phyloP scores from a whole-genome alignment of 495 filamentous ascomycete genomes.

The Penicillium silybi region DNA sequence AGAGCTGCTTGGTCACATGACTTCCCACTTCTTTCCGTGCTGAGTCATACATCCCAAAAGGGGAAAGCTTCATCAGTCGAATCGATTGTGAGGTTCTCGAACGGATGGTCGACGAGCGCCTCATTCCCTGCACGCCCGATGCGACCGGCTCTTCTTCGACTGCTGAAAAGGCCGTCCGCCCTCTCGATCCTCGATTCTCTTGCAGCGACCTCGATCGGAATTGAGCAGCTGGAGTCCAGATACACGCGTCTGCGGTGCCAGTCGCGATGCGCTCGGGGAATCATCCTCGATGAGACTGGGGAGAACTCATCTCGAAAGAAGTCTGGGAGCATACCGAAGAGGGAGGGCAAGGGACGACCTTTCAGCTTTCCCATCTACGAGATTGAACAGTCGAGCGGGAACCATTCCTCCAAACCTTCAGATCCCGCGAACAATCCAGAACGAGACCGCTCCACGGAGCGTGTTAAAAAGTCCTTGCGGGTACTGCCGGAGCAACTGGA shows the following conservation, averaged over 20 bases:
- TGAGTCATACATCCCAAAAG: slow-evolving; percentile 16
- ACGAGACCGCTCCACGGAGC: not conserved
- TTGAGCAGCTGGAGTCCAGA: slow-evolving; percentile 32
- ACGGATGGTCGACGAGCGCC: slow-evolving; percentile 25
- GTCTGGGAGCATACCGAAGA: not conserved
- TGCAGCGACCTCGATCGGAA: slow-evolving; percentile 33
- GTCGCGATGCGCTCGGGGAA: slow-evolving; percentile 10
- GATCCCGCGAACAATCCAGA: not conserved
- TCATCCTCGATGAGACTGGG: not conserved
- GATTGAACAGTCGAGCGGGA: slow-evolving; percentile 17
- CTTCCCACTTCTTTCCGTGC: slow-evolving; percentile 32
- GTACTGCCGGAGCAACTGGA: slow-evolving; percentile 34
- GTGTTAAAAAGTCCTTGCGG: slow-evolving; percentile 9
- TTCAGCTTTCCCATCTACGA: slow-evolving; percentile 31
- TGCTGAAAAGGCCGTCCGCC: slow-evolving; percentile 50
- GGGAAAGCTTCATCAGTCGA: slow-evolving; percentile 19
- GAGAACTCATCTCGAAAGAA: not conserved
- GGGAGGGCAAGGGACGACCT: slow-evolving; percentile 7
- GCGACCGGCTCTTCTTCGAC: slow-evolving; percentile 52
- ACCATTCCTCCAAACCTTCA: not conserved
- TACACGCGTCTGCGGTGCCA: slow-evolving; percentile 32
- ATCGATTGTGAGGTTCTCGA: slow-evolving; percentile 1
- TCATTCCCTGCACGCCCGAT: slow-evolving; percentile 29
- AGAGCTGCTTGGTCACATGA: slow-evolving; percentile 31
- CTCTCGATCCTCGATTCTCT: slow-evolving; percentile 46